Conservation (phyloP, 1,284 basidiomycete species). For the Ceratobasidium sp. region DNA sequence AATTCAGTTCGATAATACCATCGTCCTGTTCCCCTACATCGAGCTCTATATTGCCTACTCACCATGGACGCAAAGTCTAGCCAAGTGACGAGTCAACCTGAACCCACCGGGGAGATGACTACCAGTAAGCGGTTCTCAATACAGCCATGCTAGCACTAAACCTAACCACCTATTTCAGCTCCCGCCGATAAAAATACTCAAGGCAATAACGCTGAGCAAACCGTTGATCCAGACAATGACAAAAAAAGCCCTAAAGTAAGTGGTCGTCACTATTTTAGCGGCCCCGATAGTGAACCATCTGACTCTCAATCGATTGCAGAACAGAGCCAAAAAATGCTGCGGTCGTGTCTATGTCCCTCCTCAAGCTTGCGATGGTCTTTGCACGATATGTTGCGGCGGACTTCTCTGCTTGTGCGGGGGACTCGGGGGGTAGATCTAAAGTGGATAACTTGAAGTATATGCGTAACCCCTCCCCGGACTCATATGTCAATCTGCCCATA, state of each 20-base stretch:
- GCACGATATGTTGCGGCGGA: slow-evolving; percentile 14
- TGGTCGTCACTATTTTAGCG: too few relatives aligned
- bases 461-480: too few relatives aligned
- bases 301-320: neutral
- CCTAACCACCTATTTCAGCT: neutral
- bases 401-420: slow-evolving; percentile 17
- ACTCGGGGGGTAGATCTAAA: neutral
- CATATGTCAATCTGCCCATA: too few relatives aligned
- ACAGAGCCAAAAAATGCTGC: slow-evolving; percentile 9
- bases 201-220: neutral
- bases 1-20: neutral
- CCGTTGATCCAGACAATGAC: neutral
- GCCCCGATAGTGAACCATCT: too few relatives aligned
- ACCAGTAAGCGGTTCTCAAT: neutral
- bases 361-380: slow-evolving; percentile 17
- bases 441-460: neutral
- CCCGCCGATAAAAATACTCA: neutral
- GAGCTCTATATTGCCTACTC: neutral
- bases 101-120: slow-evolving; percentile 30
- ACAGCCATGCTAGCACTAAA: neutral
- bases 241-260: neutral
- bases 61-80: neutral
- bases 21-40: neutral
- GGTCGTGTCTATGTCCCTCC: neutral
- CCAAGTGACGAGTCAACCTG: neutral